A percentile compares a stretch with the other conserved stretches of the same genome.
Conservation (phyloP, 768 basidiomycete species). For the Leccinellum luteum region DNA sequence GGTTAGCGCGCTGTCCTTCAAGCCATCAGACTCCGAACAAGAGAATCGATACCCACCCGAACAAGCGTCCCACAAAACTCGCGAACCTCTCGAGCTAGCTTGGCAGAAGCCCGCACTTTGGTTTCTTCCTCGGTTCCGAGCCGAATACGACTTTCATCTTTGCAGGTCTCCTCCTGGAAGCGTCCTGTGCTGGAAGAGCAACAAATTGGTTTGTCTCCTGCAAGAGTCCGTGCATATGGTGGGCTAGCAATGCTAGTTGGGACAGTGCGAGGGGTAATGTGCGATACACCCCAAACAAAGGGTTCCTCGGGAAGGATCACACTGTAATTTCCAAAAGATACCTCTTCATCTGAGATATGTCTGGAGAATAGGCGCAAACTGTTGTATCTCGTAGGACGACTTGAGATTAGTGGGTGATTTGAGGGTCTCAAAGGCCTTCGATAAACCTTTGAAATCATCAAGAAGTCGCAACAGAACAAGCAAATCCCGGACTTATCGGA, state of each 20-base stretch:
- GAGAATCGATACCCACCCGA: constrained; percentile 35
- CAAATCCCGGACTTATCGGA: too few species aligned
- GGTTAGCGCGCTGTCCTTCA: neutral
- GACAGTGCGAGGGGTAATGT: constrained; percentile 55
- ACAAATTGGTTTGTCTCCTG: neutral
- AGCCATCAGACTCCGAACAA: too few species aligned
- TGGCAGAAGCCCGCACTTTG: constrained; percentile 51
- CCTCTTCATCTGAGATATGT: constrained; percentile 3
- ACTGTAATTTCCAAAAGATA: constrained; percentile 51
- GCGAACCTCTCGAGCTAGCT: constrained; percentile 55
- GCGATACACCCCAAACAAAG: constrained; percentile 58
- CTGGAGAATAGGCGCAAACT: constrained; percentile 7
- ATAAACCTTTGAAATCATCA: too few species aligned
- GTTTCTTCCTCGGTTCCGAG: constrained; percentile 55
- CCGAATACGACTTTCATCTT: constrained; percentile 38
- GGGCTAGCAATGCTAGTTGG: constrained; percentile 57
- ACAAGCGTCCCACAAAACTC: constrained; percentile 53
- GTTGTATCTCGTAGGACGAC: neutral
- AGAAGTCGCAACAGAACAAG: too few species aligned
- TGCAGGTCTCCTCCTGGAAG: constrained; percentile 3
- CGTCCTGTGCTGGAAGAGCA: neutral
- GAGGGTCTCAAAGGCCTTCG: too few species aligned
- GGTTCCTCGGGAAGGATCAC: constrained; percentile 68
- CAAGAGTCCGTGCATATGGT: constrained; percentile 38
- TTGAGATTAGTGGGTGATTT: neutral